A percentile compares a stretch with the other conserved stretches of the same genome.
Conservation (phyloP, 306 rosid species). For the Lithocarpus polystachyus region DNA sequence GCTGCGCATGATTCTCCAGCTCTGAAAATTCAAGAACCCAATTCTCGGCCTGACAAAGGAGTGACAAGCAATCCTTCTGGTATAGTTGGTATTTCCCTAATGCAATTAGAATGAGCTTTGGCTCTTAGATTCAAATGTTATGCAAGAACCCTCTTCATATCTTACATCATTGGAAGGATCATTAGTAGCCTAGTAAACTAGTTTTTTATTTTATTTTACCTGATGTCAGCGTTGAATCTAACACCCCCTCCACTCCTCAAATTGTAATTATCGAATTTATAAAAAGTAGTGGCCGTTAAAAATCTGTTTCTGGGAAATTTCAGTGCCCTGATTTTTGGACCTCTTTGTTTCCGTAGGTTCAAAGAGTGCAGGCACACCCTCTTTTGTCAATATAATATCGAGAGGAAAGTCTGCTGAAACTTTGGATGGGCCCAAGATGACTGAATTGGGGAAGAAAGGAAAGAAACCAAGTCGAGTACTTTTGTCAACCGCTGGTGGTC, state of each 20-base stretch:
- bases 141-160: not conserved
- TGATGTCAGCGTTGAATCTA: too few relatives aligned
- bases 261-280: too few relatives aligned
- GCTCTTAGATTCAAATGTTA: not conserved
- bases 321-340: not conserved
- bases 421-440: conserved; percentile 50
- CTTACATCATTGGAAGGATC: not conserved
- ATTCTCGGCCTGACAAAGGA: conserved; percentile 24
- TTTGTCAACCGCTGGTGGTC: conserved; percentile 83
- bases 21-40: conserved; percentile 62
- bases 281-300: not conserved
- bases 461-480: conserved; percentile 79
- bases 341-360: conserved; percentile 31
- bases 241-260: too few relatives aligned
- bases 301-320: not conserved
- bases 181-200: not conserved
- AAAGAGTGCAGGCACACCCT: conserved; percentile 47
- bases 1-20: conserved; percentile 92
- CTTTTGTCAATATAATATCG: conserved; percentile 72
- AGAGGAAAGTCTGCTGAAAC: conserved; percentile 47
- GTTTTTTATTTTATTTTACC: not conserved
- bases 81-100: conserved; percentile 38
- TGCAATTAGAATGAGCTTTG: not conserved
- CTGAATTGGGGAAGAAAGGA: conserved; percentile 81
- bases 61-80: conserved; percentile 34